Base-by-base conservation (phyloP, 2,329 filamentous ascomycete genomes). In the Lasiodiplodia sp. region DNA sequence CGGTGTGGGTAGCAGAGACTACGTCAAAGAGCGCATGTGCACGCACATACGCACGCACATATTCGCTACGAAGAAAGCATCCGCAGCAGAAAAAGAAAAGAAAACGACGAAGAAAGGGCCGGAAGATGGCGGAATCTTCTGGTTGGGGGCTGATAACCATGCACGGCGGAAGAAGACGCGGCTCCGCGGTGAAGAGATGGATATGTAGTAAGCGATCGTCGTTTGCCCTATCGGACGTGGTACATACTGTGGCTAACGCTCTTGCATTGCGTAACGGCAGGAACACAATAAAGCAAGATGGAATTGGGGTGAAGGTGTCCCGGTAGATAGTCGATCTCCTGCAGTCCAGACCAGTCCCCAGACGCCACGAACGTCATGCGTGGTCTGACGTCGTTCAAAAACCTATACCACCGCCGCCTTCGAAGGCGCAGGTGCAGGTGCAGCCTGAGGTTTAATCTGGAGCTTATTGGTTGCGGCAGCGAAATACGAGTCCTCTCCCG, bases 341-440 rank as follows among this genome's bases (percentile, higher is more conserved):
- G 40, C 40, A 14, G 44, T 47, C 44, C 44, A 47, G 44, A 47
- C 44, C 44, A 47, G 44, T 47, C 44, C 44, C 44, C 44, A 47
- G 44, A 47, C 44, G 44, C 44, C 44, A 47, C 44, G 44, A 47
- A 47, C 44, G 44, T 47, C 44, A 47, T n/a, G 44, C 44, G n/a
- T 47, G 44, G 44, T 21, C 44, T 47, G 44, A 47, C 44, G 44
- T 47, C n/a, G 44, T 47, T 10, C 44, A 47, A 47, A 47, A 16
- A 16, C 40, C 40, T 18, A 44, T 18, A 44, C 16, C 16, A 44
- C 40, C 16, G 16, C 40, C 16, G 6, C 40, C 40, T 44, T 16
- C 38, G 14, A 44, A 18, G 38, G 40, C 7, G 53, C 28, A 34
- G 28, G 31, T 57, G 55, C 55, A 57, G 55, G 23, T 38, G 55